These are phyloP conservation scores for Collybia sordida DNA, from an alignment of 768 basidiomycete species.

Conservation along the genomic window DNA sequence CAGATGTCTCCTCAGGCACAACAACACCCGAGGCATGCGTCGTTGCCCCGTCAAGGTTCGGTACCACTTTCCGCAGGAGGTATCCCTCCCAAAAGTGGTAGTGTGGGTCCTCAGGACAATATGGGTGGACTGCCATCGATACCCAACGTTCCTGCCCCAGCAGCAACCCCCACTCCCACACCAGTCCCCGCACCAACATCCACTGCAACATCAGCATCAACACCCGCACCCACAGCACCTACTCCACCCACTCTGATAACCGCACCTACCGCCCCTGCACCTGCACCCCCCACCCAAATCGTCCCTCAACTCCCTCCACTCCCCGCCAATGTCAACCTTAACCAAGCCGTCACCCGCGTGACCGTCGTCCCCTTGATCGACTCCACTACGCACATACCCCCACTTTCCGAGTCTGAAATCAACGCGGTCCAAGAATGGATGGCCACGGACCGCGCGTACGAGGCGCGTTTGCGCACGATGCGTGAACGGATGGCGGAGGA, in stretches of 20 bases:
- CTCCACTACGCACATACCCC: constrained; percentile 53
- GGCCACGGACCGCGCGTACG: constrained; percentile 61
- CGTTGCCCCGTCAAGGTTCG: constrained; percentile 6
- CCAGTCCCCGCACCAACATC: constrained; percentile 8
- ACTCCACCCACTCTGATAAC: not conserved
- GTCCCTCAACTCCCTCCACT: constrained; percentile 27
- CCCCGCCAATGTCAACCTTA: constrained; percentile 43
- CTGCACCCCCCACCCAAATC: constrained; percentile 2
- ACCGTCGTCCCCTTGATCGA: constrained; percentile 59
- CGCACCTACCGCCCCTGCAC: constrained; percentile 3
- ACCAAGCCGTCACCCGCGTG: constrained; percentile 58
- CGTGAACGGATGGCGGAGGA: constrained; percentile 53
- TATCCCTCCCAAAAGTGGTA: not conserved
- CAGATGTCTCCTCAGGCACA: not conserved
- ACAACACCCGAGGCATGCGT: constrained; percentile 9
- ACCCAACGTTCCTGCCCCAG: not conserved
- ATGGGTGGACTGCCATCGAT: not conserved
- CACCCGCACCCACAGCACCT: constrained; percentile 9
- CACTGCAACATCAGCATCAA: not conserved
- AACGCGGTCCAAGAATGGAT: constrained; percentile 60
- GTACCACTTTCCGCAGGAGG: constrained; percentile 6
- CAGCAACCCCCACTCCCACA: constrained; percentile 5
- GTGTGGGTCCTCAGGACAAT: not conserved
- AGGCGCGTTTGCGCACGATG: constrained; percentile 47
- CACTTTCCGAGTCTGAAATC: constrained; percentile 52